Base-by-base conservation (phyloP, 176 grass and related monocot genomes). In the Poa pratensis region DNA sequence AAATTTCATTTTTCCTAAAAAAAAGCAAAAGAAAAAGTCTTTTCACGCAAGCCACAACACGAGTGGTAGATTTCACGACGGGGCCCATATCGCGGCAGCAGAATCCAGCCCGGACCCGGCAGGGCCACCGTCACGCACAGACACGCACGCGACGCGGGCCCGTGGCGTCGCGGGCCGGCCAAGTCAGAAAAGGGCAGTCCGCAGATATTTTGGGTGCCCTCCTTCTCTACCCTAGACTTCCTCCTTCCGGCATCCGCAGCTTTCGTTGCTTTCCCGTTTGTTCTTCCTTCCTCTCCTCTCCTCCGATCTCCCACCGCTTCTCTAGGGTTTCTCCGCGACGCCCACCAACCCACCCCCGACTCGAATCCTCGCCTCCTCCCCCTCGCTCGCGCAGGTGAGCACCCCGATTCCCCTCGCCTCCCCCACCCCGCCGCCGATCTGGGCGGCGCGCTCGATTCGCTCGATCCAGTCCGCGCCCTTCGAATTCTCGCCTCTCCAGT, bases 301-400 rank as follows among this genome's bases (percentile, higher is more conserved):
- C 67, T 43, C 52, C 75, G 43, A 5, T 68, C 73, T 78, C 55
- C 17, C 15, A 23, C 35, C 50, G 42, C 52, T 77, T 88, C 51
- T 50, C 63, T 62, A 70, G 80, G 83, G 83, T 78, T 85, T 69
- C 83, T 85, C 75, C 6, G 37, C 57, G 24, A 11, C 67, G 4
- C 69, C 40, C 67, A 39, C 68, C 69, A 1, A 3, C 78, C 55
- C 14, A 8, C 27, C 14, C 48, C 60, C 48, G 73, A 59, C 19
- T 46, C 35, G 34, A 19, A 9, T 57, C 74, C 73, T 22, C 30
- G 64, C 51, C 5, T 32, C 45, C 45, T 43, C 71, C 43, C 28
- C 58, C 23, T 23, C 30, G 65, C 52, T 8, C 75, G 63, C 61
- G 40, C 74, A 86, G 84, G 84, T 86, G 18, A 19, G 48, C 34